Evolutionary conservation across 768 basidiomycete species (phyloP), one percentile per base, ranked within the genome.

Genomic region (Lactarius quietus): DNA sequence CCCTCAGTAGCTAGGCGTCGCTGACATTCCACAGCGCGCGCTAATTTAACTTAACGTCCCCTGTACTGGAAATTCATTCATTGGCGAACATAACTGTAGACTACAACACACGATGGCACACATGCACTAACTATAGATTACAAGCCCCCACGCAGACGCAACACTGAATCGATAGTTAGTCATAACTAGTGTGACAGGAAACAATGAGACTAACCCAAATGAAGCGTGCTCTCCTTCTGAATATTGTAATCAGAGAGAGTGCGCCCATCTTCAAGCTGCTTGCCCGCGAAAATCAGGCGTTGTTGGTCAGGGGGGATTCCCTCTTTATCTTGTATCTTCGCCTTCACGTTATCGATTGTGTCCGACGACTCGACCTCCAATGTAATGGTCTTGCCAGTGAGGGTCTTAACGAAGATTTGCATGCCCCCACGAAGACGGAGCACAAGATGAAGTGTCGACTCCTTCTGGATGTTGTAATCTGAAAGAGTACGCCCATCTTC

Each of bases 241-340:
- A 90, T 91, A 74, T 90, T 89, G 73, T 90, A 90, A 61, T 90
- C 87, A 68, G 81, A 80, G 5, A 95, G 82, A 0, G 94, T 97
- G 56, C 95, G 89, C 3, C 95, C 95, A 63, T 97, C 95, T 75
- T 96, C 95, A 14, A 95, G 79, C 73, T 96, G 94, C 80, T 96
- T 96, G 54, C 94, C 95, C 53, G 94, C 94, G 69, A 95, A 96
- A 74, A 91, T 93, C 54, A 95, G 79, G 52, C 93, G 89, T 72
- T 95, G 94, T 73, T 95, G 92, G 70, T 94, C 89, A 3, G 90
- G 87, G 41, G 89, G 89, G 35, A 91, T 92, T 0, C 90, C 90
- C 67, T 90, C 90, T 76, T 89, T 90, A 73, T 92, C 89, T 69
- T 90, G 89, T 23, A 91, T 90, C 79, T 89, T 89, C 3, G 87